phyloP scores from a whole-genome alignment of 2,329 filamentous ascomycete species.

The Aspergillus ibericus region DNA sequence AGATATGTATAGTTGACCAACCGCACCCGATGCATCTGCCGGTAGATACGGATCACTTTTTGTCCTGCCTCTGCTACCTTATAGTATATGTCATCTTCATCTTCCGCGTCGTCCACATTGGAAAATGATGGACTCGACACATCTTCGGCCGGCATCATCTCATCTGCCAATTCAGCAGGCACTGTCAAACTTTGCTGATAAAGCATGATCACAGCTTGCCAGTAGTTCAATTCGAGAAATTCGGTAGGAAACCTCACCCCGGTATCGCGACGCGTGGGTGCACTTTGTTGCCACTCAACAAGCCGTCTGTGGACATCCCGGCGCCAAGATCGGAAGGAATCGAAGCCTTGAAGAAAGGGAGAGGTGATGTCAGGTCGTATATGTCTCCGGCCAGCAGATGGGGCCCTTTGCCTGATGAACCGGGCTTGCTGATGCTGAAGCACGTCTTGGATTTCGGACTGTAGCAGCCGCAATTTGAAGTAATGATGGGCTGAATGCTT shows the following conservation, averaged over 20 bases:
- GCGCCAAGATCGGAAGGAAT: slow-evolving; percentile 85
- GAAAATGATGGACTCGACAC: slow-evolving; percentile 56
- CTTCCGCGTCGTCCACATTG: slow-evolving; percentile 52
- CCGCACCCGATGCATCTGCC: slow-evolving; percentile 81
- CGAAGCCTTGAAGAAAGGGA: slow-evolving; percentile 79
- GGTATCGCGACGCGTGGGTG: slow-evolving; percentile 74
- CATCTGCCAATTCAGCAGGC: slow-evolving; percentile 78
- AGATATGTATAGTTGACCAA: slow-evolving; percentile 96
- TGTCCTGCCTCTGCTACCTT: slow-evolving; percentile 95
- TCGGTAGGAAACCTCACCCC: slow-evolving; percentile 87
- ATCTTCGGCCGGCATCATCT: slow-evolving; percentile 63
- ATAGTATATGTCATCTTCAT: slow-evolving; percentile 87
- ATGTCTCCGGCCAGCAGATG: slow-evolving; percentile 66
- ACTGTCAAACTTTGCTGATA: slow-evolving; percentile 89
- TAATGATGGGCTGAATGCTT: slow-evolving; percentile 92
- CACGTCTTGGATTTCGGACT: slow-evolving; percentile 94
- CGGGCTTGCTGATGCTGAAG: slow-evolving; percentile 89
- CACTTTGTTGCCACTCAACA: slow-evolving; percentile 80
- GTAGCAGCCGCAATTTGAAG: slow-evolving; percentile 80
- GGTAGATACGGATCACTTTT: slow-evolving; percentile 85
- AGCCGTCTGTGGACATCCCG: slow-evolving; percentile 81
- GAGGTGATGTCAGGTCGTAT: slow-evolving; percentile 79
- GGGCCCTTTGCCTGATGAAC: slow-evolving; percentile 66
- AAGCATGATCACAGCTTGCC: slow-evolving; percentile 94
- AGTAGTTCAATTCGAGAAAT: slow-evolving; percentile 93